These are phyloP conservation scores for Wickerhamomyces pijperi DNA, from an alignment of 805 yeast genomes.

Conservation along the genomic window DNA sequence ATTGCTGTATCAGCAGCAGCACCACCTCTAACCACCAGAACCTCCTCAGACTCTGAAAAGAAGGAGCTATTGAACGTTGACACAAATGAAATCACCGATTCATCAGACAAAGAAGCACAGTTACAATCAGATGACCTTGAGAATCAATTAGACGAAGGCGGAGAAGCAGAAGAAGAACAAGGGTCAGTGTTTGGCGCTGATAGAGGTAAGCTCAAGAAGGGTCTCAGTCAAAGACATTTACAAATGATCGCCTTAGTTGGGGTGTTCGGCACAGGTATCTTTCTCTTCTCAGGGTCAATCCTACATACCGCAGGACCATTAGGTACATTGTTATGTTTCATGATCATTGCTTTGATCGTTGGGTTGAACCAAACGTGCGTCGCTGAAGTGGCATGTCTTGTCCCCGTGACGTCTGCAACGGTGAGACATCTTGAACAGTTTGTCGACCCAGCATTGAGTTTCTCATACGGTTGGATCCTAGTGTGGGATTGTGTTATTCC, in stretches of 20 bases:
- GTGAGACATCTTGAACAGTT: conserved; percentile 27
- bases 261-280: conserved; percentile 33
- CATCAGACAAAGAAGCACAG: too few species aligned
- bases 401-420: conserved; percentile 27
- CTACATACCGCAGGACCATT: conserved; percentile 24
- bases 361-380: conserved; percentile 30
- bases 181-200: conserved; percentile 10
- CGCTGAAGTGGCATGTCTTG: conserved; percentile 26
- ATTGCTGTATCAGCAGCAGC: too few species aligned
- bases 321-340: conserved; percentile 24
- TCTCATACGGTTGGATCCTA: conserved; percentile 34
- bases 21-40: too few species aligned
- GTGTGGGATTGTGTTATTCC: conserved; percentile 31
- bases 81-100: too few species aligned
- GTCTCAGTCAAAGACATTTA: conserved; percentile 24
- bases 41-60: too few species aligned
- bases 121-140: too few species aligned
- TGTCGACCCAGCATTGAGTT: conserved; percentile 34
- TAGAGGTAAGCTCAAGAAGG: conserved; percentile 7
- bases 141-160: too few species aligned
- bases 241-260: conserved; percentile 40
- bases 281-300: conserved; percentile 28
- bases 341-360: conserved; percentile 24
- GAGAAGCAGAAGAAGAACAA: not conserved
- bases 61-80: too few species aligned